Conservation (phyloP, 768 basidiomycete species). For the Trichaptum fuscoviolaceum region DNA sequence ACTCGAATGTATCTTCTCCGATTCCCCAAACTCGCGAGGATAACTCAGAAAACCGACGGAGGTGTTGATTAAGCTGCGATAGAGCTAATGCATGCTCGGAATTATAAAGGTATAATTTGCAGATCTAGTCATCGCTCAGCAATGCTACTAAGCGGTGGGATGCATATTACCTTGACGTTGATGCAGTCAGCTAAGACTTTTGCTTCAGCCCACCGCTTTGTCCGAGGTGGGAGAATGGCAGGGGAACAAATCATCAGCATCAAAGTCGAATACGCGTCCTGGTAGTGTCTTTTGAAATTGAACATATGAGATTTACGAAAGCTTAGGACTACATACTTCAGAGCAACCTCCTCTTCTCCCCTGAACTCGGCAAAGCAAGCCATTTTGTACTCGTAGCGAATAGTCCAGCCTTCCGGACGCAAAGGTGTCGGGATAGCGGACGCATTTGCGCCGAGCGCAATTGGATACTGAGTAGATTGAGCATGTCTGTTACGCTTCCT, state of each 20-base stretch:
- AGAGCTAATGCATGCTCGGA: conserved; percentile 79
- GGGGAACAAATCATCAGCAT: conserved; percentile 87
- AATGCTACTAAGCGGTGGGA: background rate
- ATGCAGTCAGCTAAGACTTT: conserved; percentile 95
- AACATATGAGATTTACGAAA: conserved; percentile 9
- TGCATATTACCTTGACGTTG: conserved; percentile 68
- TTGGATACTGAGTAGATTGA: conserved; percentile 47
- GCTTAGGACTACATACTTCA: conserved; percentile 57
- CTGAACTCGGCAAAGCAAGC: conserved; percentile 95
- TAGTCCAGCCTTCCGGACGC: conserved; percentile 88
- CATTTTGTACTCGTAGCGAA: conserved; percentile 97
- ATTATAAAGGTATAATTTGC: conserved; percentile 88
- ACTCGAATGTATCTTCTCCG: conserved; percentile 94
- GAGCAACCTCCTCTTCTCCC: conserved; percentile 85
- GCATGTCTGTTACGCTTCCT: conserved; percentile 84
- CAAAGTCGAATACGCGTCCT: conserved; percentile 84
- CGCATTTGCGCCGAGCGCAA: conserved; percentile 24
- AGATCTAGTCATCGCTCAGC: conserved; percentile 48
- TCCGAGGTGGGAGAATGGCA: conserved; percentile 81
- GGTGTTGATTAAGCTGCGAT: conserved; percentile 78
- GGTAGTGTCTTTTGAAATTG: conserved; percentile 69
- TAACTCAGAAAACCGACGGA: conserved; percentile 81
- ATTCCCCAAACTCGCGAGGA: conserved; percentile 86
- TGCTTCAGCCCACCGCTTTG: conserved; percentile 97
- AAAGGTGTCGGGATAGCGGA: conserved; percentile 45